These are phyloP conservation scores for Tylopilus felleus DNA, from an alignment of 768 basidiomycete species.

Conservation along the genomic window DNA sequence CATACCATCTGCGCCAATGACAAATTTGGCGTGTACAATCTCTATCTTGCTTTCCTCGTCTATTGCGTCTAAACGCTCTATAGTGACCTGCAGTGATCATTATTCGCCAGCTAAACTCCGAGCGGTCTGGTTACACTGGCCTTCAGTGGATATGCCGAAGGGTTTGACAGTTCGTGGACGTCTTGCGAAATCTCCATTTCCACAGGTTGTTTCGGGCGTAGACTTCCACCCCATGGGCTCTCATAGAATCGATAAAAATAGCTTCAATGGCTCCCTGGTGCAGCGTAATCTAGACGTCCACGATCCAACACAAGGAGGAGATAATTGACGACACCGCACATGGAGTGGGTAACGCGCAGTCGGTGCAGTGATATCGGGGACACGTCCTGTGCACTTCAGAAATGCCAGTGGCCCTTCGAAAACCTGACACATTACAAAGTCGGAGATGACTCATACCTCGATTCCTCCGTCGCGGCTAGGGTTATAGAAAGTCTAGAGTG, in stretches of 20 bases:
- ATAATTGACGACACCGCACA: slow-evolving; percentile 31
- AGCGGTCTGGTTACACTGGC: neutral
- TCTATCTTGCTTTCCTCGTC: slow-evolving; percentile 32
- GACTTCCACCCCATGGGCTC: slow-evolving; percentile 27
- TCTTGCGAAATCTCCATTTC: slow-evolving; percentile 35
- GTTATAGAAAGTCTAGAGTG: neutral
- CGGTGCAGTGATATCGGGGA: slow-evolving; percentile 55
- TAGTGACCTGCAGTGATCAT: neutral
- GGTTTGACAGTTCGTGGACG: slow-evolving; percentile 8
- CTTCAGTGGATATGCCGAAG: slow-evolving; percentile 7
- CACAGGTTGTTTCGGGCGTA: slow-evolving; percentile 34
- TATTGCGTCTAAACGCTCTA: slow-evolving; percentile 15
- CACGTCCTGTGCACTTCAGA: slow-evolving; percentile 58
- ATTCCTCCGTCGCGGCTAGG: neutral
- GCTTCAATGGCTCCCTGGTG: slow-evolving; percentile 40
- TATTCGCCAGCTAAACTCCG: neutral
- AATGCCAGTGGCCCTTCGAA: neutral
- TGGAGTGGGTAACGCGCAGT: slow-evolving; percentile 70
- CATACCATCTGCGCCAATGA: neutral
- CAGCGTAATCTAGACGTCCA: slow-evolving; percentile 29
- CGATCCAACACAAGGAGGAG: neutral
- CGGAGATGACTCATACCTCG: neutral
- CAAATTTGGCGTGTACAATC: slow-evolving; percentile 19
- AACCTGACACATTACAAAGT: neutral
- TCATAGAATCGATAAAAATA: slow-evolving; percentile 41